Evolutionary conservation across 805 yeast genomes (phyloP).

Genomic region (Saturnispora galanensis): DNA sequence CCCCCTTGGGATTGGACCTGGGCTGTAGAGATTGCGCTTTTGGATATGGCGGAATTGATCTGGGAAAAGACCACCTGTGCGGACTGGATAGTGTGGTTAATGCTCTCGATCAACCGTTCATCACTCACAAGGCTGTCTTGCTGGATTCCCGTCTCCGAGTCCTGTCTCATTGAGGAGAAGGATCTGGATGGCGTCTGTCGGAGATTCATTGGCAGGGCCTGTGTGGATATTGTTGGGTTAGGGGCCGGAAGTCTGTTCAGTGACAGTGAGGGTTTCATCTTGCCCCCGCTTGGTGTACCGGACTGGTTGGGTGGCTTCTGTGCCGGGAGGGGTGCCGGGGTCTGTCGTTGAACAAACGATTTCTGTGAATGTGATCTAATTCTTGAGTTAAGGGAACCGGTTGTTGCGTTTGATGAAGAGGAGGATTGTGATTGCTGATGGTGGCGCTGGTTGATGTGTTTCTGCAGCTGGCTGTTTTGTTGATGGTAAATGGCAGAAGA

Average conservation of each 20-base stretch:
- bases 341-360: not conserved
- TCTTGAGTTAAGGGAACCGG: not conserved
- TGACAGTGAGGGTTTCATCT: no score
- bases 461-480: not conserved
- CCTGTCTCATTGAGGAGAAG: conserved; percentile 18
- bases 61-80: conserved; percentile 76
- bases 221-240: conserved; percentile 3
- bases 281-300: no score
- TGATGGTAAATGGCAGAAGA: not conserved
- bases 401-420: conserved; percentile 9
- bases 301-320: conserved; percentile 3
- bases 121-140: conserved; percentile 17
- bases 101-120: conserved; percentile 22
- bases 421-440: not conserved
- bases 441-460: not conserved
- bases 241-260: not conserved
- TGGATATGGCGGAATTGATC: conserved; percentile 55
- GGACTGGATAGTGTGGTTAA: conserved; percentile 28
- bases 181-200: conserved; percentile 20
- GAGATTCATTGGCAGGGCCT: conserved; percentile 3
- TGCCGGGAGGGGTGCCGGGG: conserved; percentile 7
- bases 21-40: conserved; percentile 49
- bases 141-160: conserved; percentile 19
- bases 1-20: conserved; percentile 15
- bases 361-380: conserved; percentile 1